Evolutionary conservation across 768 basidiomycete genomes (phyloP).

Genomic region (Trametes coccinea): DNA sequence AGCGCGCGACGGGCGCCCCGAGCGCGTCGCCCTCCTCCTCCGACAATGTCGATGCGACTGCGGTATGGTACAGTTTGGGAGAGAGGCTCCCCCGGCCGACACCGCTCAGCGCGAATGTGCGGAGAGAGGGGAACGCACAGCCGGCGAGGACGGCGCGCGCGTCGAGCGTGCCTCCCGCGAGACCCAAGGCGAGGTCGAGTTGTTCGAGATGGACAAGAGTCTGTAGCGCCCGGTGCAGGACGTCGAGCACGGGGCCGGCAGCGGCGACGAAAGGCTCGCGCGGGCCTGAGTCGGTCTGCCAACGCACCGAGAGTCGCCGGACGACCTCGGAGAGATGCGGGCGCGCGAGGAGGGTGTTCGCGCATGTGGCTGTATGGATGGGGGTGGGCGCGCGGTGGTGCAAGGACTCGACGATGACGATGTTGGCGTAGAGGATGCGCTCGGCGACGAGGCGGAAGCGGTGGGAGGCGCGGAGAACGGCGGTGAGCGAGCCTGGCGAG

Average conservation of each 20-base stretch:
- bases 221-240: conserved; percentile 41
- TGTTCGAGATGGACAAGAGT: conserved; percentile 49
- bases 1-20: conserved; percentile 31
- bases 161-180: conserved; percentile 41
- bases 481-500: conserved; percentile 36
- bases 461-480: conserved; percentile 47
- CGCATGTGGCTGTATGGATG: conserved; percentile 49
- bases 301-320: conserved; percentile 52
- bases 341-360: conserved; percentile 48
- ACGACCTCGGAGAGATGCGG: conserved; percentile 48
- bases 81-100: conserved; percentile 41
- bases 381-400: conserved; percentile 41
- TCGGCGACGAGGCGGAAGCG: conserved; percentile 51
- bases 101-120: conserved; percentile 36
- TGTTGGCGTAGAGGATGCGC: conserved; percentile 55
- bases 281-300: conserved; percentile 46
- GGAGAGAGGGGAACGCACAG: conserved; percentile 33
- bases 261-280: conserved; percentile 28
- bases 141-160: conserved; percentile 25
- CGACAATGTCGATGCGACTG: conserved; percentile 3
- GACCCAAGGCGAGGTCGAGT: conserved; percentile 57
- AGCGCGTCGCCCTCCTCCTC: conserved; percentile 27
- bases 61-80: conserved; percentile 18
- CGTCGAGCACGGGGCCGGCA: conserved; percentile 25
- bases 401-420: conserved; percentile 50